phyloP scores from a whole-genome alignment of 2,329 filamentous ascomycete genomes.

The Teratosphaeriaceae sp. region DNA sequence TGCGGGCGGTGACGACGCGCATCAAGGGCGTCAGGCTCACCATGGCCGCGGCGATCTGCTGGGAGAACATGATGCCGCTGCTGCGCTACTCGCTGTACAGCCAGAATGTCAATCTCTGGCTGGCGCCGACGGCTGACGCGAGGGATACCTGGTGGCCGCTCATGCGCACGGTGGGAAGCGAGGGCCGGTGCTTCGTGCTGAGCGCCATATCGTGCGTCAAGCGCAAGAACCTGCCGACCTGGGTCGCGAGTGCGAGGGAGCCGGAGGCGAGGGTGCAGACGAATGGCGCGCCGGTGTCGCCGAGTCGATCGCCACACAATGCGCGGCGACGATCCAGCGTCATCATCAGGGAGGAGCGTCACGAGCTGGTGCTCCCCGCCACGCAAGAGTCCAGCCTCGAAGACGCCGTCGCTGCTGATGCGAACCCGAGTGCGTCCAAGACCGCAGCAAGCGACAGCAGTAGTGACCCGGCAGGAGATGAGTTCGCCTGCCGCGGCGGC shows the following conservation, averaged over 20 bases:
- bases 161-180: slow-evolving; percentile 74
- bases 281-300: slow-evolving; percentile 6
- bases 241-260: slow-evolving; percentile 39
- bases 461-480: slow-evolving; percentile 28
- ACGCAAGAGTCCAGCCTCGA: slow-evolving; percentile 14
- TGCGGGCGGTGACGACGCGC: slow-evolving; percentile 70
- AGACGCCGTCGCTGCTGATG: slow-evolving; percentile 1
- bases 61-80: slow-evolving; percentile 95
- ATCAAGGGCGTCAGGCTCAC: slow-evolving; percentile 76
- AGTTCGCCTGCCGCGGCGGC: slow-evolving; percentile 66
- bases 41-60: slow-evolving; percentile 83
- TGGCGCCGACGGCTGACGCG: slow-evolving; percentile 82
- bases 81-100: slow-evolving; percentile 76
- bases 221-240: slow-evolving; percentile 50
- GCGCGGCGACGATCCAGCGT: slow-evolving; percentile 1
- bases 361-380: slow-evolving; percentile 46
- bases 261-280: not conserved
- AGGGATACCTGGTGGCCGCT: slow-evolving; percentile 75
- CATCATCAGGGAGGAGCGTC: slow-evolving; percentile 42
- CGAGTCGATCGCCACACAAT: not conserved
- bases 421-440: slow-evolving; percentile 5
- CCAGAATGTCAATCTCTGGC: slow-evolving; percentile 87
- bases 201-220: slow-evolving; percentile 77
- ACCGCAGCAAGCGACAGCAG: slow-evolving; percentile 7
- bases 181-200: slow-evolving; percentile 80